phyloP scores from a whole-genome alignment of 2,329 filamentous ascomycete species.

The Aspergillus proliferans region DNA sequence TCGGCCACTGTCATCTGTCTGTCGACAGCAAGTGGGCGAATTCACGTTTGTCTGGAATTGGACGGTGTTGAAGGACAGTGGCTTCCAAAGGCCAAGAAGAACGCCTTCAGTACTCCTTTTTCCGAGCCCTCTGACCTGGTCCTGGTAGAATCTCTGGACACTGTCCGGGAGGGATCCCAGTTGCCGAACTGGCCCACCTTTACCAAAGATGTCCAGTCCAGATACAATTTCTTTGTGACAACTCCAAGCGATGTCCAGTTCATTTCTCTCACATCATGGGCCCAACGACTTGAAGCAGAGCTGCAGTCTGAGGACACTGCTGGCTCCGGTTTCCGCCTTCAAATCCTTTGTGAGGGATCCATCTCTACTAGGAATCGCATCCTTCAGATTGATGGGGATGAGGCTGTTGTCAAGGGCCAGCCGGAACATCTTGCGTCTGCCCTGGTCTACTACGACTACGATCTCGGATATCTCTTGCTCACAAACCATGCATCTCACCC shows the following conservation, averaged over 20 bases:
- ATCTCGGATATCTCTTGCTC: constrained; percentile 54
- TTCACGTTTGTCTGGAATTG: constrained; percentile 56
- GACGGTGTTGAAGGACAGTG: constrained; percentile 59
- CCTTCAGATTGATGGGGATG: constrained; percentile 33
- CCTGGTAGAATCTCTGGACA: constrained; percentile 41
- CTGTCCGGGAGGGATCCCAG: constrained; percentile 23
- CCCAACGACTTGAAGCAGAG: constrained; percentile 51
- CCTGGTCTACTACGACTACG: constrained; percentile 51
- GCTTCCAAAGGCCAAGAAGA: constrained; percentile 46
- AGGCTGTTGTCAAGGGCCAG: constrained; percentile 12
- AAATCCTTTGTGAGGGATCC: constrained; percentile 49
- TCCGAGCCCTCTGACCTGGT: constrained; percentile 39
- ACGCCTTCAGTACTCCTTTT: constrained; percentile 35
- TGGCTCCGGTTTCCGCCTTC: constrained; percentile 52
- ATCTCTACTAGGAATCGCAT: constrained; percentile 46
- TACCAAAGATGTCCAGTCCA: constrained; percentile 49
- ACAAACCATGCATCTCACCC: constrained; percentile 44
- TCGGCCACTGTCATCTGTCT: constrained; percentile 55
- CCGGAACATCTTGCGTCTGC: constrained; percentile 40
- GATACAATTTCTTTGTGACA: constrained; percentile 56
- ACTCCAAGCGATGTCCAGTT: constrained; percentile 48
- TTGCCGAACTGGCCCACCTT: constrained; percentile 46
- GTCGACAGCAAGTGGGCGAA: constrained; percentile 48
- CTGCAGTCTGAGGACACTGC: constrained; percentile 45
- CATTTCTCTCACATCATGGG: constrained; percentile 53